These are phyloP conservation scores for Cordyceps fumosorosea DNA, from an alignment of 2,329 filamentous ascomycete genomes.

Conservation along the genomic window DNA sequence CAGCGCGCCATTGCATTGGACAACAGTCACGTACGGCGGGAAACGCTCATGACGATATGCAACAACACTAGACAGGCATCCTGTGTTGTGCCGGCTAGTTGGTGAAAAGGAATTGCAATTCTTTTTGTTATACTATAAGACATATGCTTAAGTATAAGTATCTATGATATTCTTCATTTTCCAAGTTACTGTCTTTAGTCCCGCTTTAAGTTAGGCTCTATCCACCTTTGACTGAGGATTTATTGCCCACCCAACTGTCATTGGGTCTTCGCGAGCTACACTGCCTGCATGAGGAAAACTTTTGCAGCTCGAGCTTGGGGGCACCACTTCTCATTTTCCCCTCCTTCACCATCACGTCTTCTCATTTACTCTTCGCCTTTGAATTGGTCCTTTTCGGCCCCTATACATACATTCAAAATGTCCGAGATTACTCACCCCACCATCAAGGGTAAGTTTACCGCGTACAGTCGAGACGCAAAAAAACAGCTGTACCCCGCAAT, in stretches of 20 bases:
- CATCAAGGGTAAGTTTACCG: conserved; percentile 46
- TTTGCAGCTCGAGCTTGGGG: conserved; percentile 4
- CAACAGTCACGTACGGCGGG: no score
- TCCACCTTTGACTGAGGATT: no score
- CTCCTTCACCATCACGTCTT: conserved; percentile 11
- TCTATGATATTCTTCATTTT: no score
- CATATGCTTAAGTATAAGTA: no score
- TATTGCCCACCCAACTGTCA: neutral
- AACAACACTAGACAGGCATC: no score
- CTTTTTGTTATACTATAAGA: no score
- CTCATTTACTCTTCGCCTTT: neutral
- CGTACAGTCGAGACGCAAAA: neutral
- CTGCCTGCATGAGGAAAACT: conserved; percentile 13
- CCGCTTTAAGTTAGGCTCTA: no score
- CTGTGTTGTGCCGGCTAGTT: no score
- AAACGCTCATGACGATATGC: no score
- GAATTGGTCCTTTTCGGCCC: conserved; percentile 2
- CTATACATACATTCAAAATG: conserved; percentile 31
- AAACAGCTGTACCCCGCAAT: conserved; percentile 1
- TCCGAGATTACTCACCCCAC: conserved; percentile 50
- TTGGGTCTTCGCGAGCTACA: neutral
- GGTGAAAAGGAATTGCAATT: no score
- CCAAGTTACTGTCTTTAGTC: no score
- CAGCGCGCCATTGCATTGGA: no score
- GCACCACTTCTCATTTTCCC: conserved; percentile 9